These are phyloP conservation scores for Penicillium canescens DNA, from an alignment of 495 filamentous ascomycete species.

Conservation along the genomic window DNA sequence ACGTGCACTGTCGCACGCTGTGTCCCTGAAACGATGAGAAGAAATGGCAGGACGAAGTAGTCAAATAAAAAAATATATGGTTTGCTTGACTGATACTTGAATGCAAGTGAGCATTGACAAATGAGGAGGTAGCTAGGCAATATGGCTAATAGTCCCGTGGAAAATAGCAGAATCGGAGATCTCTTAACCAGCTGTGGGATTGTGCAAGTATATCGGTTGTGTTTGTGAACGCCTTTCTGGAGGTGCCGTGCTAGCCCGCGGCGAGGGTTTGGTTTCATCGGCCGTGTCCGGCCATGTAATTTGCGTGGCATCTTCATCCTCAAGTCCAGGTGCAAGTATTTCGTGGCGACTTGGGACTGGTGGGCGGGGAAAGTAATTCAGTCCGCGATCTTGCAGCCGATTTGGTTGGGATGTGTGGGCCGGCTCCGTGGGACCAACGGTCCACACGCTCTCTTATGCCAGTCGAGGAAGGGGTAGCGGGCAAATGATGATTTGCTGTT, in stretches of 20 bases:
- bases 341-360: not conserved
- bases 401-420: not conserved
- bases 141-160: not conserved
- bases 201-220: conserved; percentile 4
- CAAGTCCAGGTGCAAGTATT: too few species aligned
- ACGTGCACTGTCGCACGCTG: too few species aligned
- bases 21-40: too few species aligned
- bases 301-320: not conserved
- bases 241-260: not conserved
- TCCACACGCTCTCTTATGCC: conserved; percentile 6
- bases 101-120: not conserved
- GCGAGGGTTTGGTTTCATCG: conserved; percentile 1
- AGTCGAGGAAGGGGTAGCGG: conserved; percentile 4
- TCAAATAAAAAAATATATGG: too few species aligned
- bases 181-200: not conserved
- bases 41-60: too few species aligned
- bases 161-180: not conserved
- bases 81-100: not conserved
- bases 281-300: not conserved
- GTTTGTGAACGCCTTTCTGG: conserved; percentile 3
- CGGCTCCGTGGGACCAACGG: conserved; percentile 8
- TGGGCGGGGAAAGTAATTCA: not conserved
- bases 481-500: not conserved
- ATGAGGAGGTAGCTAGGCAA: not conserved
- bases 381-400: not conserved